Percentiles rank a stretch among this genome's conserved stretches.
phyloP scores from a whole-genome alignment of 1,284 basidiomycete genomes.

The Moesziomyces globuligerus region DNA sequence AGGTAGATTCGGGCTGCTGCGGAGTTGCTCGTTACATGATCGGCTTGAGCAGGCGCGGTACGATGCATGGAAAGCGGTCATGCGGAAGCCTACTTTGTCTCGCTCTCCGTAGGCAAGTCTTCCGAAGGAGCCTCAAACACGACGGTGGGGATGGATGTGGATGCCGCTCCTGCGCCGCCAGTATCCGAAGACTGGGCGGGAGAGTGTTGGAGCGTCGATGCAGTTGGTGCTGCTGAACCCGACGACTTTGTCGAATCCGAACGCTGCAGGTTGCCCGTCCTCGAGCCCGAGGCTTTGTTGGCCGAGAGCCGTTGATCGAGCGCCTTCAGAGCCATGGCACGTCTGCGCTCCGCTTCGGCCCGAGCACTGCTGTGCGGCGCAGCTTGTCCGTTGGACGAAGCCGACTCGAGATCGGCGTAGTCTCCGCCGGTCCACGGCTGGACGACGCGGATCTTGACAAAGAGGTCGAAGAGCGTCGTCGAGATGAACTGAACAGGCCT shows the following conservation, averaged over 20 bases:
- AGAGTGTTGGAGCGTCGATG: slow-evolving; percentile 7
- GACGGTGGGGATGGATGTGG: slow-evolving; percentile 33
- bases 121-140: slow-evolving; percentile 48
- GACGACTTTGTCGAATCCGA: slow-evolving; percentile 29
- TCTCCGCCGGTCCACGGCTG: slow-evolving; percentile 72
- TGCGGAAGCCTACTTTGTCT: slow-evolving; percentile 5
- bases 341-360: slow-evolving; percentile 67
- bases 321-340: slow-evolving; percentile 92
- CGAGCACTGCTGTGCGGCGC: slow-evolving; percentile 39
- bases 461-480: slow-evolving; percentile 76
- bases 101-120: slow-evolving; percentile 20
- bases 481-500: slow-evolving; percentile 76
- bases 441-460: slow-evolving; percentile 75
- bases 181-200: background rate
- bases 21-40: no score
- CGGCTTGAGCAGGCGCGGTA: background rate
- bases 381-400: slow-evolving; percentile 74
- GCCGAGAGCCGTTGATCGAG: slow-evolving; percentile 87
- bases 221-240: slow-evolving; percentile 7
- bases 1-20: no score
- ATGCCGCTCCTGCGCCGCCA: slow-evolving; percentile 4
- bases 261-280: slow-evolving; percentile 21
- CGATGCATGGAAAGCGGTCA: background rate
- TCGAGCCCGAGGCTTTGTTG: slow-evolving; percentile 29
- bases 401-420: slow-evolving; percentile 68